These are phyloP conservation scores for Podila minutissima DNA, from an alignment of 192 early-diverging fungal species.

Conservation along the genomic window DNA sequence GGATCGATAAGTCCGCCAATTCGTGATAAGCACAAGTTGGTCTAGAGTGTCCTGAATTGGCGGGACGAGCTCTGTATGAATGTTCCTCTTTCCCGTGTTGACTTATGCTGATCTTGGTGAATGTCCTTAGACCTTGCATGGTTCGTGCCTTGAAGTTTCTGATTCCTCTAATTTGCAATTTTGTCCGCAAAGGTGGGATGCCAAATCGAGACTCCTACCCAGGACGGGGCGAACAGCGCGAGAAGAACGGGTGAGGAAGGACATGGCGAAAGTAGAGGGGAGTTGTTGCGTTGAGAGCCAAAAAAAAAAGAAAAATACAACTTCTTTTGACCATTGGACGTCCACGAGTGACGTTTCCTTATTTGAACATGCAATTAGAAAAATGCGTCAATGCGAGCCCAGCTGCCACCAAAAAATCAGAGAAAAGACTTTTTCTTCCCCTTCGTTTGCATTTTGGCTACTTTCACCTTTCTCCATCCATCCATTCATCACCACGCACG, in stretches of 20 bases:
- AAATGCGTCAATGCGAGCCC: no score
- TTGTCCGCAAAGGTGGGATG: neutral
- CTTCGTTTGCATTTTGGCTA: neutral
- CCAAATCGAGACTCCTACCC: constrained; percentile 45
- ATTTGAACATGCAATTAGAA: no score
- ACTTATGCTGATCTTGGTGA: no score
- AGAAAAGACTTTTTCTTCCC: neutral
- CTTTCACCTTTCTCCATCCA: neutral
- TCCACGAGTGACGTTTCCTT: no score
- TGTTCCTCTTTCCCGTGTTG: no score
- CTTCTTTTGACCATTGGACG: neutral
- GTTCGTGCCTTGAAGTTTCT: no score
- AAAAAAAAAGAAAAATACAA: neutral
- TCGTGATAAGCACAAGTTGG: no score
- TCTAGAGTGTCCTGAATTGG: no score
- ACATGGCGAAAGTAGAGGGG: constrained; percentile 49
- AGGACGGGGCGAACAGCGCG: constrained; percentile 57
- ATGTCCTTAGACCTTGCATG: no score
- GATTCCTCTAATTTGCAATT: neutral
- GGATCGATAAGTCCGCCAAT: no score
- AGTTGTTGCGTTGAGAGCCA: neutral
- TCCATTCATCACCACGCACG: no score
- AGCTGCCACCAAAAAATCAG: neutral
- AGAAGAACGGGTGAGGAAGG: constrained; percentile 60
- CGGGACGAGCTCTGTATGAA: no score